phyloP scores from a whole-genome alignment of 805 yeast species.

The Helenozyma rhizophorensis region DNA sequence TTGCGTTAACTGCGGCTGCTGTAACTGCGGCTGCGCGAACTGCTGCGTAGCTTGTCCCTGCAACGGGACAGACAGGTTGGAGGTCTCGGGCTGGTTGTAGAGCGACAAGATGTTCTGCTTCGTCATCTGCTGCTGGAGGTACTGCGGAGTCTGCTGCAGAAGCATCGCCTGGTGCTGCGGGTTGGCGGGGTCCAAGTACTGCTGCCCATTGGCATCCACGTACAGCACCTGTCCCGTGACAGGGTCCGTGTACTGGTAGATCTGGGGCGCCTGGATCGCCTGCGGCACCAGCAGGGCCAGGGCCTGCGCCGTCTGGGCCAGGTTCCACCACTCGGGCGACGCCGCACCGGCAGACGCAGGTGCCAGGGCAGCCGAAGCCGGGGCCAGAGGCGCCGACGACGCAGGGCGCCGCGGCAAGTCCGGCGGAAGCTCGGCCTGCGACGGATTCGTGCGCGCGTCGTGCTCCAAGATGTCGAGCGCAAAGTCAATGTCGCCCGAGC shows the following conservation, averaged over 20 bases:
- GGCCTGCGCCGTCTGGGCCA: conserved; percentile 4
- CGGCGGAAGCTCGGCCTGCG: conserved; percentile 44
- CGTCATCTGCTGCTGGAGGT: conserved; percentile 27
- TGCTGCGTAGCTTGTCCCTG: conserved; percentile 5
- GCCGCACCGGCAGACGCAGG: conserved; percentile 17
- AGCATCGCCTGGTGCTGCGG: conserved; percentile 33
- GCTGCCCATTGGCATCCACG: conserved; percentile 66
- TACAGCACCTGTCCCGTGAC: conserved; percentile 63
- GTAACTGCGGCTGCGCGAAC: conserved; percentile 1
- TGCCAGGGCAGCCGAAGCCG: conserved; percentile 9
- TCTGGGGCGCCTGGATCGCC: conserved; percentile 39
- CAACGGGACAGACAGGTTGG: conserved; percentile 52
- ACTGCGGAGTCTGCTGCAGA: conserved; percentile 25
- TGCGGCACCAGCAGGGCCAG: conserved; percentile 10
- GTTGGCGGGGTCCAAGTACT: conserved; percentile 23
- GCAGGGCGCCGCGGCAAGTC: conserved; percentile 38
- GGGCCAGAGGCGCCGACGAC: conserved; percentile 2
- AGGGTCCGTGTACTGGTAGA: conserved; percentile 69
- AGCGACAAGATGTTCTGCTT: conserved; percentile 31
- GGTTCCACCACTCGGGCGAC: conserved; percentile 31
- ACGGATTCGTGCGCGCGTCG: conserved; percentile 31
- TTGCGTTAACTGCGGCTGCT: conserved; percentile 11
- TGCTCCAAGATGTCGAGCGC: conserved; percentile 57
- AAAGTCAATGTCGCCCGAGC: conserved; percentile 53
- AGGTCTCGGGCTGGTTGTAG: conserved; percentile 38